Base-by-base conservation (phyloP, 2,329 filamentous ascomycete genomes). In the Lachnellula occidentalis region DNA sequence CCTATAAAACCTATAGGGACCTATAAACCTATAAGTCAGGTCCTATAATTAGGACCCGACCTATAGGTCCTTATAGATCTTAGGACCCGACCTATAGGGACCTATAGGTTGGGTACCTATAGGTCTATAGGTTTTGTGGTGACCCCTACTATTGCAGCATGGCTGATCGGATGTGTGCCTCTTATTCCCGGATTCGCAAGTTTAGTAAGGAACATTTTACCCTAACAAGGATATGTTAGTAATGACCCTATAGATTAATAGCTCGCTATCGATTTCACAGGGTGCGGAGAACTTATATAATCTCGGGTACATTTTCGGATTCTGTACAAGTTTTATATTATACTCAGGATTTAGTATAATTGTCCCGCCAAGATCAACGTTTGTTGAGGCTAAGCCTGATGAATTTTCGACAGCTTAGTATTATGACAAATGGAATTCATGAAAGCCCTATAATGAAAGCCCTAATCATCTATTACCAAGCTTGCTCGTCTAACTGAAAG, bases 141-240 rank as follows among this genome's bases (percentile, higher is more conserved):
- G n/a, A n/a, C n/a, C n/a, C n/a, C n/a, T n/a, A n/a, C 58, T 17
- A 48, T 36, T n/a, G 41, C 45, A 12, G 55, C 58, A 5, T 53
- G 51, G 27, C 15, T 58, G 17, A 42, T 58, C 8, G 52, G 53
- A 5, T 36, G 55, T 21, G 45, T 50, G 9, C 54, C 55, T 8
- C 50, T 53, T 34, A 12, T 57, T 12, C 52, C 57, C 3, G 54
- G 57, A 5, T 36, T 57, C 9, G 55, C 51, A 19, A 21, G 19
- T 5, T 43, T 17, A 5, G 41, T 43, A 21, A 22, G 41, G 14
- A 15, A 0, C 2, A 8, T 9, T 17, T 15, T 2, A 17, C 2
- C 2, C 5, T 39, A 39, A 17, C 12, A 1, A 5, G 2, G 14
- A 39, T 15, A 6, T n/a, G 1, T 17, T 39, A 2, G 14, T 15